Conservation (phyloP, 2,329 filamentous ascomycete species). For the Magnaporthales sp. region DNA sequence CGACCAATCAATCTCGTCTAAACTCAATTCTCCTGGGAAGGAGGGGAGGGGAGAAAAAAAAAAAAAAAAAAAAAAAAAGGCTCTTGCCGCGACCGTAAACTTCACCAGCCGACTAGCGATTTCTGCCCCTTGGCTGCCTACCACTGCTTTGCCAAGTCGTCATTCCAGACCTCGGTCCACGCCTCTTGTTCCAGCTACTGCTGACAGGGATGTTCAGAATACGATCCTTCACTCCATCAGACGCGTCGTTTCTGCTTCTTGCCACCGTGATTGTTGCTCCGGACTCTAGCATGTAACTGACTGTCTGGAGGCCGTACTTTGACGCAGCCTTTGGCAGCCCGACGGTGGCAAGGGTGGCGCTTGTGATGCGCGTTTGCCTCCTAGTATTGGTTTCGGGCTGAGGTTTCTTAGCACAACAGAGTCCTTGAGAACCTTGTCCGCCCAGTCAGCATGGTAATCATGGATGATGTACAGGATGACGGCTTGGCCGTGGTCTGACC, state of each 20-base stretch:
- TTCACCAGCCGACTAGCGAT: neutral
- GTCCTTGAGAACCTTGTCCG: neutral
- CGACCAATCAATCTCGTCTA: neutral
- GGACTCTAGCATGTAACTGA: neutral
- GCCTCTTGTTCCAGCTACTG: neutral
- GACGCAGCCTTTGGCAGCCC: neutral
- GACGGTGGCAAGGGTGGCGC: neutral
- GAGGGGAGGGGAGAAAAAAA: neutral
- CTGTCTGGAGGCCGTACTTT: neutral
- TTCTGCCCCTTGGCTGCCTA: neutral
- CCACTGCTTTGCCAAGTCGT: neutral
- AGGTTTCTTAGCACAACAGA: neutral
- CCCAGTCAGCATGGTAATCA: neutral
- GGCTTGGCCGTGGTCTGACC: no score
- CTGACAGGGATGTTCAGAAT: neutral
- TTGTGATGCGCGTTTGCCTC: neutral
- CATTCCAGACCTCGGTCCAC: neutral
- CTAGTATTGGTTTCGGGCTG: neutral
- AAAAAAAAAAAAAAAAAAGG: neutral
- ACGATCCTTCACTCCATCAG: neutral
- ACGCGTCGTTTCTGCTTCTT: neutral
- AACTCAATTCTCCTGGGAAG: neutral
- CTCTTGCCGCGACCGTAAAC: neutral
- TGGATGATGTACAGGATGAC: no score
- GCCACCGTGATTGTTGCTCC: neutral